A percentile compares a stretch with the other conserved stretches of the same genome.
Conservation (phyloP, 2,329 filamentous ascomycete genomes). For the Ramichloridium luteum region DNA sequence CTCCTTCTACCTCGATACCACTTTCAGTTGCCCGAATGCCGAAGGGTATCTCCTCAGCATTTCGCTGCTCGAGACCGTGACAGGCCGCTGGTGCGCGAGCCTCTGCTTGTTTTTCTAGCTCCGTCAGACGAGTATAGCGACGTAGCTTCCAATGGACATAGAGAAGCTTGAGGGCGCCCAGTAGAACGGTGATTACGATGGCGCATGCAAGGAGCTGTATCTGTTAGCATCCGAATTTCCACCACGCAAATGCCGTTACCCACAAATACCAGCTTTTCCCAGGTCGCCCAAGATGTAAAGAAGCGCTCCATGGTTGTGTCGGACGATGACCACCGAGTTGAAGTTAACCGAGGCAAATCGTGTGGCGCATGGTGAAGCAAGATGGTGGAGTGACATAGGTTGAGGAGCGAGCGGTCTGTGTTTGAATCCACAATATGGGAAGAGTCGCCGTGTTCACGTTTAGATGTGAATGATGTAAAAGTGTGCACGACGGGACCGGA, state of each 20-base stretch:
- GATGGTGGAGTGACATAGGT: too few relatives aligned
- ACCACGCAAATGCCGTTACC: constrained; percentile 27
- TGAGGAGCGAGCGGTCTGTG: too few relatives aligned
- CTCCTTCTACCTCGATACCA: constrained; percentile 72
- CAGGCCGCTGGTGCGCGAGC: constrained; percentile 3
- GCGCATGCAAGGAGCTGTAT: constrained; percentile 57
- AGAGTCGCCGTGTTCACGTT: too few relatives aligned
- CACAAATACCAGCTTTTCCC: constrained; percentile 87
- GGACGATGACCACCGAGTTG: too few relatives aligned
- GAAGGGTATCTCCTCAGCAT: constrained; percentile 57
- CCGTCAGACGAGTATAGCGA: constrained; percentile 27
- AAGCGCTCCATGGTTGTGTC: constrained; percentile 21
- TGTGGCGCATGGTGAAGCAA: too few relatives aligned
- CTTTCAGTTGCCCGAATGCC: constrained; percentile 75
- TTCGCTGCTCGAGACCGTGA: constrained; percentile 1
- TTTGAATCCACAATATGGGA: too few relatives aligned
- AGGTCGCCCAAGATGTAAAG: constrained; percentile 55
- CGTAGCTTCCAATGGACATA: constrained; percentile 31
- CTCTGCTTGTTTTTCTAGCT: constrained; percentile 20
- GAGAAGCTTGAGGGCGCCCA: constrained; percentile 54
- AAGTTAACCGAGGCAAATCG: too few relatives aligned
- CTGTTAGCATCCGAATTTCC: too few relatives aligned
- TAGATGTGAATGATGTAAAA: too few relatives aligned
- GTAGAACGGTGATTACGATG: constrained; percentile 56
- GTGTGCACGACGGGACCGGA: too few relatives aligned